phyloP scores from a whole-genome alignment of 2,329 filamentous ascomycete genomes.

The Cordyceps cateniannulata region DNA sequence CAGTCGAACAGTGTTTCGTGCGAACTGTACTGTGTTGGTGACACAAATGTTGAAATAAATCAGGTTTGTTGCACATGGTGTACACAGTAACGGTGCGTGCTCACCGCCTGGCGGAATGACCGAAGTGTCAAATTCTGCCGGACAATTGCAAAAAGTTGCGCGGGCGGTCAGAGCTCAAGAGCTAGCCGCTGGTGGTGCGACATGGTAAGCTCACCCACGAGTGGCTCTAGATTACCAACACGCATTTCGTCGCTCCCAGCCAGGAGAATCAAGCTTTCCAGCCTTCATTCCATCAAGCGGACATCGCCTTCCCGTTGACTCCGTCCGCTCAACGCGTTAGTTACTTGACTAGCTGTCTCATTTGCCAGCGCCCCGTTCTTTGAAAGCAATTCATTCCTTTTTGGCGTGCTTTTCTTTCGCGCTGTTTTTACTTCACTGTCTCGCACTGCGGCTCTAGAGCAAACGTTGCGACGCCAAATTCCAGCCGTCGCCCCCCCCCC shows the following conservation, averaged over 20 bases:
- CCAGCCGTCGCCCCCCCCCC: neutral
- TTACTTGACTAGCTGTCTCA: neutral
- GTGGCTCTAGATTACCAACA: neutral
- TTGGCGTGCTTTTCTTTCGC: neutral
- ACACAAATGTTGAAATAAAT: too few species aligned
- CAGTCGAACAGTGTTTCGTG: neutral
- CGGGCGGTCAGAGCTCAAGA: conserved; percentile 3
- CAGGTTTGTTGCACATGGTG: too few species aligned
- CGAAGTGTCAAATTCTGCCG: neutral
- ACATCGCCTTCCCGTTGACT: neutral
- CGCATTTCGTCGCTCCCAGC: neutral
- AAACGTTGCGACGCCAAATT: neutral
- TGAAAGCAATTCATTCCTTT: neutral
- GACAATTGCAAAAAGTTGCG: conserved; percentile 2
- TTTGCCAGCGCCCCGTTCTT: neutral
- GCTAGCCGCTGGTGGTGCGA: neutral
- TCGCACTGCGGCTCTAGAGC: neutral
- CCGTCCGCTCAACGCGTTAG: neutral
- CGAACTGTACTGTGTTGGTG: too few species aligned
- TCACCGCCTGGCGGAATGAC: neutral
- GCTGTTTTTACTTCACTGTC: neutral
- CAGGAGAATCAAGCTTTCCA: conserved; percentile 3
- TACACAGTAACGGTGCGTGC: too few species aligned
- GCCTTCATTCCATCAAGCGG: conserved; percentile 9
- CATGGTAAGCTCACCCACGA: neutral